Base-by-base conservation (phyloP, 345 rosid species). In the Ceriops zippeliana region DNA sequence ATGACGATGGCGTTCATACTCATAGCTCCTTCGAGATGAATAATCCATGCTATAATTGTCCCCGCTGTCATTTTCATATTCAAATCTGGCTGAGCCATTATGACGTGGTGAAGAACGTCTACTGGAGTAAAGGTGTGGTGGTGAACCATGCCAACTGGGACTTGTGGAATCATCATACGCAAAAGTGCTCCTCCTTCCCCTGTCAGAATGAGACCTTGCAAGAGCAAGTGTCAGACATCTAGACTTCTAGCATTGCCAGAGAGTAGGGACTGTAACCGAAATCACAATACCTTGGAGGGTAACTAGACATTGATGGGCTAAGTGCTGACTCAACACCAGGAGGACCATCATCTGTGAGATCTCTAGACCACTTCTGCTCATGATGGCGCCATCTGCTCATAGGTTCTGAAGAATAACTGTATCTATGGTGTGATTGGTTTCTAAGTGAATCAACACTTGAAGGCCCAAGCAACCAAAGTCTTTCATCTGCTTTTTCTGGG, bases 401-500 rank as follows among this genome's bases (percentile, higher is more conserved):
- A 22, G 77, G 28, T 61, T 83, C 83, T 4, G 83, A 70, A 63
- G 79, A 67, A 68, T 78, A 64, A 70, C 57, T 52, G 22, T 61
- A 52, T 66, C 84, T 74, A 38, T 46, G 81, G 47, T 74, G 81
- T 15, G 72, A 52, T 46, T 73, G 68, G 47, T 75, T 83, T 70
- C 84, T 76, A 37, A 54, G 77, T 37, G 75, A 52, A 70, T 79
- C 90, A 22, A 75, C 67, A 58, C 81, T 49, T 31, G 78, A 76
- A 74, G 86, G 70, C 53, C 78, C 79, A 21, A 85, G 80, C 53
- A 68, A 83, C 99, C 99, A 95, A 28, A 63, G 79, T 66, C 76
- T 67, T 79, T 77, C 80, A 80, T 95, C 89, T 27, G 97, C 92
- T 58, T 83, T 83, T 70, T 80, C 83, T 27, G 92, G 99, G 62